phyloP scores from a whole-genome alignment of 1,139 yeast species.

The Geotrichum siamense region DNA sequence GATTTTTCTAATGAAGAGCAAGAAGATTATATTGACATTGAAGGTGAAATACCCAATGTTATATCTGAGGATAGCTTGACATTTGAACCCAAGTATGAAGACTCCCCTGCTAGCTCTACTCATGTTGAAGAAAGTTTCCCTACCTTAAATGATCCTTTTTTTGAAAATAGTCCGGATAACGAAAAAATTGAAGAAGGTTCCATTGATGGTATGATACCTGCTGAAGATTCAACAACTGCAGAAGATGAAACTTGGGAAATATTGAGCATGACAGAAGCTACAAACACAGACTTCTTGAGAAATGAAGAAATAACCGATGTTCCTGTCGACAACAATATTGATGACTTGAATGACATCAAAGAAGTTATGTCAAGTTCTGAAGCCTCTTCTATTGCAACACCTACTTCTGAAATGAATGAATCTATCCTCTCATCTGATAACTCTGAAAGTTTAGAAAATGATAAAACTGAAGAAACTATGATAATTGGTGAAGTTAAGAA shows the following conservation, averaged over 20 bases:
- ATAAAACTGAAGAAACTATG: constrained; percentile 16
- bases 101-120: background rate
- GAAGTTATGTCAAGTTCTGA: too few relatives aligned
- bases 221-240: background rate
- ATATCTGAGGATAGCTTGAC: background rate
- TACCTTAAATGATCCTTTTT: too few relatives aligned
- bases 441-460: constrained; percentile 3
- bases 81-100: background rate
- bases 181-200: background rate
- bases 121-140: background rate
- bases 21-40: background rate
- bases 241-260: background rate
- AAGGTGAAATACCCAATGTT: constrained; percentile 1
- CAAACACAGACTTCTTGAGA: background rate
- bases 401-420: background rate
- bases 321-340: background rate
- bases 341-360: background rate
- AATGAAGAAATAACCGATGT: background rate
- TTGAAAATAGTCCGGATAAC: too few relatives aligned
- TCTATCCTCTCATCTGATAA: too few relatives aligned
- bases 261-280: background rate
- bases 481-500: too few relatives aligned
- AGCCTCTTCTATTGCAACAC: background rate
- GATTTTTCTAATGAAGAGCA: background rate
- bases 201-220: too few relatives aligned